Conservation (phyloP, 352 stramenopile species). For the Peronospora tabacina region DNA sequence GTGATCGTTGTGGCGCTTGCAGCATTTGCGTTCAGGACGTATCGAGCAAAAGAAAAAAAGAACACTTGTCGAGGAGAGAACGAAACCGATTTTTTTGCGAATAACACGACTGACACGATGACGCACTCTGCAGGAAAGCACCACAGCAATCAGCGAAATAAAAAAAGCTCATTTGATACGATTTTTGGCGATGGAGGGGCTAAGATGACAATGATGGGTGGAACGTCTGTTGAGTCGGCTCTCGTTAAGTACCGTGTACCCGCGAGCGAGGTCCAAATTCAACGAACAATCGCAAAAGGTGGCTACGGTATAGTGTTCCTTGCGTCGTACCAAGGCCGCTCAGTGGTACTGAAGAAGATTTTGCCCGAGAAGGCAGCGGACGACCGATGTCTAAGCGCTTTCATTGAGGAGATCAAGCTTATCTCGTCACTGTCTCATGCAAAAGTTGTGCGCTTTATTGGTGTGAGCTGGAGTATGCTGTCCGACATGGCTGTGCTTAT, state of each 20-base stretch:
- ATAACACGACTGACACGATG: conserved; percentile 30
- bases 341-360: conserved; percentile 80
- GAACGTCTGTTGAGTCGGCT: conserved; percentile 43
- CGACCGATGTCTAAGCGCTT: conserved; percentile 54
- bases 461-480: conserved; percentile 82
- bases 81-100: conserved; percentile 43
- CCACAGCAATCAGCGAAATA: conserved; percentile 18
- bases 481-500: conserved; percentile 74
- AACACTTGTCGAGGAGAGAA: conserved; percentile 16
- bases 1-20: conserved; percentile 49
- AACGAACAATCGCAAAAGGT: conserved; percentile 60
- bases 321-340: conserved; percentile 45
- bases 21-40: conserved; percentile 41
- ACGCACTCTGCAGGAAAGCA: conserved; percentile 23
- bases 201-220: conserved; percentile 51
- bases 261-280: conserved; percentile 48
- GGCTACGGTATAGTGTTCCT: conserved; percentile 72
- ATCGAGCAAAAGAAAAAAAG: conserved; percentile 30
- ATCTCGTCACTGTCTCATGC: conserved; percentile 67
- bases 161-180: conserved; percentile 37
- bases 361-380: conserved; percentile 74
- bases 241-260: conserved; percentile 74
- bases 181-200: conserved; percentile 36
- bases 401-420: conserved; percentile 82
- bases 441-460: conserved; percentile 77